These are phyloP conservation scores for Stagonosporopsis rhizophila DNA, from an alignment of 2,329 filamentous ascomycete genomes.

Conservation along the genomic window DNA sequence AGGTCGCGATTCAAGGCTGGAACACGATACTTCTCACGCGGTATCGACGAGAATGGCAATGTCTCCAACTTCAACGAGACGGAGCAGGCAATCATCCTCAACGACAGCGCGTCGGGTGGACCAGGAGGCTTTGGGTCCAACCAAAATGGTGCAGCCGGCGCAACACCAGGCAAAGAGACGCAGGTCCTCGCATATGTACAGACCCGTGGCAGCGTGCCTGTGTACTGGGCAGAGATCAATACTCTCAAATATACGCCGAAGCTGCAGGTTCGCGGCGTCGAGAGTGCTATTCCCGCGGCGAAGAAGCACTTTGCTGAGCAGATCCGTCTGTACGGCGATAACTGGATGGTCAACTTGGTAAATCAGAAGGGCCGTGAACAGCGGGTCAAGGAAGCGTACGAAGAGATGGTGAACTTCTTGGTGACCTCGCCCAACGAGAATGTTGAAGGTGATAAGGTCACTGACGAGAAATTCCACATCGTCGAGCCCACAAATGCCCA, in stretches of 20 bases:
- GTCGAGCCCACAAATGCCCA: constrained; percentile 69
- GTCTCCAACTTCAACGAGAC: constrained; percentile 99
- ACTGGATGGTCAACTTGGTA: constrained; percentile 95
- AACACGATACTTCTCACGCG: constrained; percentile 93
- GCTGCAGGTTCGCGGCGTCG: constrained; percentile 84
- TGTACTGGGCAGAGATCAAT: constrained; percentile 97
- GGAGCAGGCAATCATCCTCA: constrained; percentile 88
- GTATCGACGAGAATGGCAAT: constrained; percentile 89
- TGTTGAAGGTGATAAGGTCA: constrained; percentile 68
- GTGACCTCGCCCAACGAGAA: constrained; percentile 72
- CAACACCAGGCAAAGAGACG: constrained; percentile 71
- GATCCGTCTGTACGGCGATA: constrained; percentile 91
- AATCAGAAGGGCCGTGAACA: constrained; percentile 94
- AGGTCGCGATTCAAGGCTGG: constrained; percentile 87
- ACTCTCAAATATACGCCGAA: constrained; percentile 90
- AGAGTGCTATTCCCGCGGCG: constrained; percentile 79
- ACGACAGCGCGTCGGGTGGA: constrained; percentile 75
- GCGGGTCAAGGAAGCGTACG: constrained; percentile 90
- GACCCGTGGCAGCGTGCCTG: constrained; percentile 92
- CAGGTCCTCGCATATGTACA: constrained; percentile 96
- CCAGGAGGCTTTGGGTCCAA: constrained; percentile 81
- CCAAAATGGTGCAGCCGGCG: constrained; percentile 69
- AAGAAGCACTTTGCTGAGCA: constrained; percentile 92
- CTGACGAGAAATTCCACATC: constrained; percentile 80
- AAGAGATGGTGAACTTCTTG: constrained; percentile 82